Evolutionary conservation across 768 basidiomycete genomes (phyloP).

Genomic region (Termitomyces sp.): DNA sequence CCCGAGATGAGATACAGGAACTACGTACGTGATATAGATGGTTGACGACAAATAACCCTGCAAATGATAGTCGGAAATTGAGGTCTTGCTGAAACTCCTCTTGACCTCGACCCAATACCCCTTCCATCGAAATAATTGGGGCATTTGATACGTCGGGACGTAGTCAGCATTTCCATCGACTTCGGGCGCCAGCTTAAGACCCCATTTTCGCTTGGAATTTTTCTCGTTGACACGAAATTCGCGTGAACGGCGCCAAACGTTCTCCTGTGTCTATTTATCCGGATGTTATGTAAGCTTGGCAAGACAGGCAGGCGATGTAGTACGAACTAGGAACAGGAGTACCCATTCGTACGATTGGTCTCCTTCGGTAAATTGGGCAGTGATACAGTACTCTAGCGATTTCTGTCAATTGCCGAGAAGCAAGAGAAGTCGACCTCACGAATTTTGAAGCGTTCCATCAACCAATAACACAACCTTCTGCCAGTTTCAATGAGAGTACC

Average conservation of each 20-base stretch:
- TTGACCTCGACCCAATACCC: conserved; percentile 34
- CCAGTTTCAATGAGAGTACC: conserved; percentile 34
- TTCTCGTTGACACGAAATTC: conserved; percentile 34
- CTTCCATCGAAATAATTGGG: conserved; percentile 36
- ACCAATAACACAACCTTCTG: conserved; percentile 32
- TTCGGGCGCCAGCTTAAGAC: conserved; percentile 20
- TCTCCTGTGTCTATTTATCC: conserved; percentile 29
- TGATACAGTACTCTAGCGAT: conserved; percentile 33
- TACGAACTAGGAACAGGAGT: conserved; percentile 33
- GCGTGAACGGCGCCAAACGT: conserved; percentile 37
- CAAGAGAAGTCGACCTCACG: conserved; percentile 21
- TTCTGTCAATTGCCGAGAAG: neutral
- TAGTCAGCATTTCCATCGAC: conserved; percentile 29
- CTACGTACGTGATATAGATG: conserved; percentile 24
- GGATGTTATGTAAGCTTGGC: neutral
- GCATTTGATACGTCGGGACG: conserved; percentile 30
- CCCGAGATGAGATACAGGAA: neutral
- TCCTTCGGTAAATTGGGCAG: conserved; percentile 39
- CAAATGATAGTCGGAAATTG: conserved; percentile 5
- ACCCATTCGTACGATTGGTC: conserved; percentile 49
- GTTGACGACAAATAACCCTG: conserved; percentile 12
- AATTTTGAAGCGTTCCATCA: conserved; percentile 29
- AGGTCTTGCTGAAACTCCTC: conserved; percentile 13
- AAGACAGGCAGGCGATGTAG: neutral
- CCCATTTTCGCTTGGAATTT: conserved; percentile 33